Evolutionary conservation across 2,329 filamentous ascomycete species (phyloP), one percentile per base, ranked within the genome.

Genomic region (Nothophoma quercina): DNA sequence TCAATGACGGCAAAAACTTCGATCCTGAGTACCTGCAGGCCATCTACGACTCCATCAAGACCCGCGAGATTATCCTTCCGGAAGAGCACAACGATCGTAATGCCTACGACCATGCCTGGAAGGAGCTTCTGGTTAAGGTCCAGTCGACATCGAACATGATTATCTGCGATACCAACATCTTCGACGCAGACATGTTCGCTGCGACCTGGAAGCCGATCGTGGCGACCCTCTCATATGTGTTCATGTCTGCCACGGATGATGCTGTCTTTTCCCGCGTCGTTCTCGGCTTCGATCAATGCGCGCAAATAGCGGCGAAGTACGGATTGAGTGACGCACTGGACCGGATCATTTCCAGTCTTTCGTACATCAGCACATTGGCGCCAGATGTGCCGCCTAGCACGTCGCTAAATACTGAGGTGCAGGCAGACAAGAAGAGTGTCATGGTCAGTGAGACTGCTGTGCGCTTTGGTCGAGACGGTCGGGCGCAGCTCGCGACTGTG

Each of bases 391-490:
- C 89, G 4, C 89, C 90, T 36, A 96, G 90, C 72, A 99, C 93
- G 2, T 80, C 86, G 8, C 82, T 99, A 22, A 99, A 99, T 69
- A 98, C 96, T 0, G 95, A 98, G 74, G 91, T 99, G 2, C 93
- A 98, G 73, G 91, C 88, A 10, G 91, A 89, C 1, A 90, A 95
- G 60, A 93, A 90, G 74, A 95, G 88, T 67, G 91, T 99, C 50
- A 99, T 99, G 95, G 96, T 99, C 62, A 98, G 93, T 72, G 93
- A 98, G 78, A 86, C 97, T 58, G 93, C 96, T 36, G 95, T 99
- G 55, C 93, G 96, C 70, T 91, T 99, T 68, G 95, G 95, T 32
- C 84, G 93, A 61, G 91, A 99, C 72, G 93, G 96, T 75, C 88
- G 93, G 69, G 93, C 93, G 29, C 93, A 99, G 72, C 81, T 99